A percentile compares a stretch with the other conserved stretches of the same genome.
Evolutionary conservation across 116 monocot genomes (phyloP).

Genomic region (Papilionanthe hybrid): DNA sequence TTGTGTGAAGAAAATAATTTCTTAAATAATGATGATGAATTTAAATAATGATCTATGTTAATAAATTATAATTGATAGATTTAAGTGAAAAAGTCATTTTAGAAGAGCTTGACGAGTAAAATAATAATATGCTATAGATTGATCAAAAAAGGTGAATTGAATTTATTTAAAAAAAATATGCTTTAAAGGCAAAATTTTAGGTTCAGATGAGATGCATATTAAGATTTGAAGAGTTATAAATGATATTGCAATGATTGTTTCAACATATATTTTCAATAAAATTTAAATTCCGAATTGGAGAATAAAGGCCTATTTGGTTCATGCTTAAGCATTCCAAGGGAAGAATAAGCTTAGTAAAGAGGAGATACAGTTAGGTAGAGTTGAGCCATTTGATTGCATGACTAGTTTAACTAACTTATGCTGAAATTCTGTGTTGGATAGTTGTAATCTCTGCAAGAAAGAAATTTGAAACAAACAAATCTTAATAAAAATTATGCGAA

Average conservation of each 20-base stretch:
- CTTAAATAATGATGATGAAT: too few relatives aligned
- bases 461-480: too few relatives aligned
- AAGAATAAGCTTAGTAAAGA: too few relatives aligned
- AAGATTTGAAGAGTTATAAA: neutral
- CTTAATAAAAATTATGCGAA: too few relatives aligned
- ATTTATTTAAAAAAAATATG: neutral
- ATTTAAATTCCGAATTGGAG: neutral
- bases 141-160: neutral
- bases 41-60: too few relatives aligned
- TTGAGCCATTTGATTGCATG: too few relatives aligned
- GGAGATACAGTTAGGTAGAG: too few relatives aligned
- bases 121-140: neutral
- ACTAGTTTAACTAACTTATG: too few relatives aligned
- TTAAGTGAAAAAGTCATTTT: neutral
- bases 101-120: neutral
- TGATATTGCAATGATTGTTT: neutral
- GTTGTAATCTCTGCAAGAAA: too few relatives aligned
- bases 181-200: neutral
- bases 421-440: too few relatives aligned
- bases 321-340: too few relatives aligned
- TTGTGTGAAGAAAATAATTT: neutral
- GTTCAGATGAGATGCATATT: neutral
- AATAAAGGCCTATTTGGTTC: neutral
- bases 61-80: neutral
- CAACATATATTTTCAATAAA: neutral